Base-by-base conservation (phyloP, 257 asterid species). In the Prunella vulgaris region DNA sequence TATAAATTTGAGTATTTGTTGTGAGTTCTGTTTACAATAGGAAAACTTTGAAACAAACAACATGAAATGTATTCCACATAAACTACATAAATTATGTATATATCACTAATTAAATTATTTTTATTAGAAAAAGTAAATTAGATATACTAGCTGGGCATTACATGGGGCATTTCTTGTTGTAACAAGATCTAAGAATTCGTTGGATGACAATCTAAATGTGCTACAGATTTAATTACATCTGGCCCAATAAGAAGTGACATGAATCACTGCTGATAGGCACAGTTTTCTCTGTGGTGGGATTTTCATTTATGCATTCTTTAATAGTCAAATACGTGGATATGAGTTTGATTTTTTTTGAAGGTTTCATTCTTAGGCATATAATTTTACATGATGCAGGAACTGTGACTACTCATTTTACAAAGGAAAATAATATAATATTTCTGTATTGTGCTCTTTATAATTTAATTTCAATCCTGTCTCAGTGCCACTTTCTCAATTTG, bases 231-330 rank as follows among this genome's bases (percentile, higher is more conserved):
- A 62, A 28, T 69, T 73, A 58, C 51, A 59, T 53, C 54, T 68
- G 67, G 61, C 62, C 35, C 60, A 18, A 37, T 59, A 62, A 73
- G 57, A 57, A 59, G 64, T 57, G 69, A 32, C 58, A 40, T 54
- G 56, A 74, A 30, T 54, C 10, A 54, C 37, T 66, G 49, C 69
- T 76, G 61, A 70, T 38, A 51, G 22, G 66, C 64, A 42, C 40
- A 53, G 9, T 9, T 27, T 46, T 57, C 60, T 51, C 30, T 30
- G 53, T 54, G 56, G 30, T 79, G 1, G 42, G 51, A 15, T 68
- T 52, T 30, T 18, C 56, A 13, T 58, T 65, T 66, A 60, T 21
- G 69, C 70, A 35, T 70, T 60, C 2, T n/a, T 22, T 64, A 48
- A 44, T 40, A 64, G 18, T 60, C 62, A 35, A 18, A 48, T 62